These are phyloP conservation scores for Leccinum subtestaceum DNA, from an alignment of 768 basidiomycete genomes.

Conservation along the genomic window DNA sequence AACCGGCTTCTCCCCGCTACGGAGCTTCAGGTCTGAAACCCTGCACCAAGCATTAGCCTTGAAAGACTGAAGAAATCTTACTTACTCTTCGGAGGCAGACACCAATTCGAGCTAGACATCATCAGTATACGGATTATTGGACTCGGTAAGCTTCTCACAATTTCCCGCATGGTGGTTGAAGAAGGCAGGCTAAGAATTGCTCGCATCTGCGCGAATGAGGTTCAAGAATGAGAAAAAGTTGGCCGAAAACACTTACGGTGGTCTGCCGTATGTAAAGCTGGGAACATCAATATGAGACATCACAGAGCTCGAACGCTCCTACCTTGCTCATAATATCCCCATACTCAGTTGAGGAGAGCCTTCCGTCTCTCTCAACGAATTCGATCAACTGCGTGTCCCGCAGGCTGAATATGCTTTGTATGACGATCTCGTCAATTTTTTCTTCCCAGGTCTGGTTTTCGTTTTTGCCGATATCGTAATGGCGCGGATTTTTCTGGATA, in stretches of 20 bases:
- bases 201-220: constrained; percentile 51
- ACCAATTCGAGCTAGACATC: constrained; percentile 58
- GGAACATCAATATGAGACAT: constrained; percentile 4
- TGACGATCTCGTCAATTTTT: constrained; percentile 70
- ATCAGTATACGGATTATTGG: constrained; percentile 3
- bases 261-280: constrained; percentile 75
- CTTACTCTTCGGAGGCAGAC: constrained; percentile 65
- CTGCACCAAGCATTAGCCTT: constrained; percentile 36
- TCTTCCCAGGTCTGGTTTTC: constrained; percentile 65
- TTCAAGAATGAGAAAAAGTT: background rate
- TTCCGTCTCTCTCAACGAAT: constrained; percentile 39
- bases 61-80: background rate
- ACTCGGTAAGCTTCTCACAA: constrained; percentile 45
- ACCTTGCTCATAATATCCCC: constrained; percentile 90
- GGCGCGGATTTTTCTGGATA: constrained; percentile 76
- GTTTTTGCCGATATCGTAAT: constrained; percentile 66
- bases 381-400: constrained; percentile 59
- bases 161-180: constrained; percentile 56
- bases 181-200: constrained; percentile 58
- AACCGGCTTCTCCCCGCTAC: constrained; percentile 75
- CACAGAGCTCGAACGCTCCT: constrained; percentile 11
- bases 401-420: constrained; percentile 58
- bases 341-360: constrained; percentile 63
- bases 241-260: constrained; percentile 44
- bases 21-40: constrained; percentile 63